Conservation (phyloP, 2,329 filamentous ascomycete genomes). For the Colletotrichum endophyticum region DNA sequence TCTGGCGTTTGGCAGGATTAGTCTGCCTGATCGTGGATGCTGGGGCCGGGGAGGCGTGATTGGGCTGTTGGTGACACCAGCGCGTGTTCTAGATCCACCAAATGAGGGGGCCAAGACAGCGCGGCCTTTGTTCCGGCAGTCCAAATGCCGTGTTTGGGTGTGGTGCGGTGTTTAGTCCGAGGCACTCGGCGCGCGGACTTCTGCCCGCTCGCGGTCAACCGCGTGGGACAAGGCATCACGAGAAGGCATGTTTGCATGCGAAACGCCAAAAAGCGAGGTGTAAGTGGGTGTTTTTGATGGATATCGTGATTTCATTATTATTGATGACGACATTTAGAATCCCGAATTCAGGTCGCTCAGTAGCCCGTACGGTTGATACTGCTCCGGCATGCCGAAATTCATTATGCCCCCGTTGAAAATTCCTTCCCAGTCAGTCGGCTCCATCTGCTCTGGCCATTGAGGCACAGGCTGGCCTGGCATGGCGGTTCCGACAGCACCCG, state of each 20-base stretch:
- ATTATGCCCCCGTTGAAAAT: constrained; percentile 27
- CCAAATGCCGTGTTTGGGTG: neutral
- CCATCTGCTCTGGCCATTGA: constrained; percentile 10
- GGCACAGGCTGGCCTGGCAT: neutral
- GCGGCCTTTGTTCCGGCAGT: constrained; percentile 7
- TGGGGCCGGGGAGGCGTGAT: neutral
- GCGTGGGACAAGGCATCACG: neutral
- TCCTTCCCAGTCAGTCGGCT: constrained; percentile 28
- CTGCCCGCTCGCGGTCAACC: neutral
- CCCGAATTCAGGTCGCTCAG: constrained; percentile 29
- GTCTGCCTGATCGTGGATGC: neutral
- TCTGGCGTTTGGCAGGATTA: neutral
- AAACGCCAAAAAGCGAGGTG: neutral
- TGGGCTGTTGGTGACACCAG: neutral
- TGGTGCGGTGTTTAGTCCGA: constrained; percentile 1
- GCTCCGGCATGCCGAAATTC: constrained; percentile 20
- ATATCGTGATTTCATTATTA: neutral
- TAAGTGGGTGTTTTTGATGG: neutral
- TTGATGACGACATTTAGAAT: constrained; percentile 1
- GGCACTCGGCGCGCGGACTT: neutral
- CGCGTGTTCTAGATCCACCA: neutral
- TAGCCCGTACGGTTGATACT: constrained; percentile 27
- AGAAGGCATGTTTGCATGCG: neutral
- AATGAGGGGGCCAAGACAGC: neutral
- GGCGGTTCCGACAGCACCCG: neutral